A percentile compares a stretch with the other conserved stretches of the same genome.
phyloP scores from a whole-genome alignment of 305 asterid genomes.

The Plantago coronopus region DNA sequence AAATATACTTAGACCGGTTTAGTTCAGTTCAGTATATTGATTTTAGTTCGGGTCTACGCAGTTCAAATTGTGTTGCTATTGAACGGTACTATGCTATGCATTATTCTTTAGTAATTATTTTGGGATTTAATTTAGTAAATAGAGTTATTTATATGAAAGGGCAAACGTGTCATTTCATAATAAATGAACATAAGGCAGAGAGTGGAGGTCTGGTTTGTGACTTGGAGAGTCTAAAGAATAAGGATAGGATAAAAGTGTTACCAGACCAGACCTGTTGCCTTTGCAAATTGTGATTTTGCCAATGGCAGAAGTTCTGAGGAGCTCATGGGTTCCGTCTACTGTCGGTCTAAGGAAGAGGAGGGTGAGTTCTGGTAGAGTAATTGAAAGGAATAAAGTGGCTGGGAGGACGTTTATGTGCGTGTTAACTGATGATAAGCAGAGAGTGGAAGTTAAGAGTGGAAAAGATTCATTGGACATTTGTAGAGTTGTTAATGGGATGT shows the following conservation, averaged over 20 bases:
- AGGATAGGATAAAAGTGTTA: slow-evolving; percentile 29
- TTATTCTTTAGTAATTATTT: no score
- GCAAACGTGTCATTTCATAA: slow-evolving; percentile 21
- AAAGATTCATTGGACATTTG: slow-evolving; percentile 69
- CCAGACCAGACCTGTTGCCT: slow-evolving; percentile 7
- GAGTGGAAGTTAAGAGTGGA: slow-evolving; percentile 58
- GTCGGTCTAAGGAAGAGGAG: slow-evolving; percentile 31
- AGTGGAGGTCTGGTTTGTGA: background rate
- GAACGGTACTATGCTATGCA: no score
- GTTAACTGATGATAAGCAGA: slow-evolving; percentile 47
- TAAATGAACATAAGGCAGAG: slow-evolving; percentile 23
- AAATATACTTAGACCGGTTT: no score
- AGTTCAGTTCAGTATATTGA: no score
- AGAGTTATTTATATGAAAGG: slow-evolving; percentile 4
- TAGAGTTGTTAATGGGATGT: slow-evolving; percentile 80
- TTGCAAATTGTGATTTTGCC: background rate
- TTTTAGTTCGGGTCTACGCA: no score
- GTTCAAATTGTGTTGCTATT: no score
- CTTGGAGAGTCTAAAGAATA: slow-evolving; percentile 2
- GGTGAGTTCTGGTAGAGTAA: slow-evolving; percentile 23
- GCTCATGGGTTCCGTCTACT: slow-evolving; percentile 29
- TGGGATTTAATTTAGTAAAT: background rate
- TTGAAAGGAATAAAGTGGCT: slow-evolving; percentile 27
- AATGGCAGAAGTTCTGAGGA: slow-evolving; percentile 44
- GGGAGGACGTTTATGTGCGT: slow-evolving; percentile 42